Evolutionary conservation across 805 yeast species (phyloP).

Genomic region (Candida corydali): DNA sequence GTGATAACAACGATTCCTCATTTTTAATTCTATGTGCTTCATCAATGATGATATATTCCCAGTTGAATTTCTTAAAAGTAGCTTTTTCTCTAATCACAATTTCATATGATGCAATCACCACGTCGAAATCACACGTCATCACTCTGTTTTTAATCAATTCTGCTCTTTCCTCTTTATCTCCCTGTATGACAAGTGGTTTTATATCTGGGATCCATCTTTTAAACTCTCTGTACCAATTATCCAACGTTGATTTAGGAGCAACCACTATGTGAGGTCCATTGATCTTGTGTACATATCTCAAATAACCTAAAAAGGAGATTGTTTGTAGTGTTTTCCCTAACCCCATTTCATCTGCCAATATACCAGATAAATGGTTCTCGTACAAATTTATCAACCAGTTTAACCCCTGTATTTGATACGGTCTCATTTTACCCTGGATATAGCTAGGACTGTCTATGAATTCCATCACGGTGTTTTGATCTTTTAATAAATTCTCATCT

Average conservation of each 20-base stretch:
- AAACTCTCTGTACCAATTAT: conserved; percentile 78
- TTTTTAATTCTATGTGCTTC: conserved; percentile 83
- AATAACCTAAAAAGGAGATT: conserved; percentile 68
- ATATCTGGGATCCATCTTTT: conserved; percentile 79
- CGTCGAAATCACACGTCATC: conserved; percentile 64
- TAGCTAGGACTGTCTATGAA: conserved; percentile 50
- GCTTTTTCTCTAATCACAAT: conserved; percentile 74
- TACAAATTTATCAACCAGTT: conserved; percentile 73
- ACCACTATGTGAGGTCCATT: conserved; percentile 73
- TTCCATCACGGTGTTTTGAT: conserved; percentile 34
- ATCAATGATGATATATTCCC: conserved; percentile 77
- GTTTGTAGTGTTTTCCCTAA: conserved; percentile 80
- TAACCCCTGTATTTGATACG: conserved; percentile 76
- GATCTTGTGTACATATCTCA: conserved; percentile 55
- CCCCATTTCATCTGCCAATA: conserved; percentile 85
- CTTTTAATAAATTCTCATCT: conserved; percentile 68
- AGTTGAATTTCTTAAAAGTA: conserved; percentile 57
- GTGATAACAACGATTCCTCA: conserved; percentile 68
- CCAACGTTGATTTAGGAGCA: conserved; percentile 77
- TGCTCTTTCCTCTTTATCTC: conserved; percentile 66
- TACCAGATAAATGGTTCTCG: conserved; percentile 68
- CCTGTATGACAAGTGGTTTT: conserved; percentile 64
- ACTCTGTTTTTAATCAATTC: conserved; percentile 48
- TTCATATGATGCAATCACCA: conserved; percentile 68
- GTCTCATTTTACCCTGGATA: conserved; percentile 58